Evolutionary conservation across 345 rosid species (phyloP), one percentile per base, ranked within the genome.

Genomic region (Salix caprea): DNA sequence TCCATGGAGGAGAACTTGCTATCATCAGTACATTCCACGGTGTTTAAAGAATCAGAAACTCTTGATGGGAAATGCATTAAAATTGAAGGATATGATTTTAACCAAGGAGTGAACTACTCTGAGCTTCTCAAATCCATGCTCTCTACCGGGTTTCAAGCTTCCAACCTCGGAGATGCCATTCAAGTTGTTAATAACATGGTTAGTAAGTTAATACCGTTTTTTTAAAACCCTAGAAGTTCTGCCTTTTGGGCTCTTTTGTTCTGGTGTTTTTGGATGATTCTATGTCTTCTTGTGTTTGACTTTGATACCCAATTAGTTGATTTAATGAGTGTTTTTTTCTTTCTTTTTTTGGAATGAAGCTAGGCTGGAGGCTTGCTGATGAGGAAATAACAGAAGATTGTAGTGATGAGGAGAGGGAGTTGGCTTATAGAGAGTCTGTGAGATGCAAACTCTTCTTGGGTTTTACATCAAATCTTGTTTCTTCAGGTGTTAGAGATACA

Each of bases 381-480:
- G 99, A 94, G 87, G 65, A 77, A 15, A 62, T 77, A 44, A 50
- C 85, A n/a, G 90, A 90, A 65, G 93, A 90, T 80, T 92, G 92
- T 79, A 83, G 79, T 24, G 95, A 89, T 83, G 90, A 89, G 82
- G 99, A 92, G 84, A 87, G 81, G 74, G 85, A 92, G 36, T 89
- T 76, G 23, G 67, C 81, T 4, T 93, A 87, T 39, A 88, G 97
- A 74, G 81, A 87, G 67, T 90, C 98, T 24, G 89, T 93, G 39
- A 85, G 82, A 78, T 91, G 93, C 87, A 94, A 96, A 85, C 88
- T 96, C 54, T 96, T 96, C 88, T 83, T 92, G 76, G 99, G 99
- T 77, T 96, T 96, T 78, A 96, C 99, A 76, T 96, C 99, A 19
- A 96, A 96, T 88, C 94, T 96, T 44, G 77, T 96, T 80, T 96